phyloP scores from a whole-genome alignment of 768 basidiomycete species.

The Pleurotus platypus region DNA sequence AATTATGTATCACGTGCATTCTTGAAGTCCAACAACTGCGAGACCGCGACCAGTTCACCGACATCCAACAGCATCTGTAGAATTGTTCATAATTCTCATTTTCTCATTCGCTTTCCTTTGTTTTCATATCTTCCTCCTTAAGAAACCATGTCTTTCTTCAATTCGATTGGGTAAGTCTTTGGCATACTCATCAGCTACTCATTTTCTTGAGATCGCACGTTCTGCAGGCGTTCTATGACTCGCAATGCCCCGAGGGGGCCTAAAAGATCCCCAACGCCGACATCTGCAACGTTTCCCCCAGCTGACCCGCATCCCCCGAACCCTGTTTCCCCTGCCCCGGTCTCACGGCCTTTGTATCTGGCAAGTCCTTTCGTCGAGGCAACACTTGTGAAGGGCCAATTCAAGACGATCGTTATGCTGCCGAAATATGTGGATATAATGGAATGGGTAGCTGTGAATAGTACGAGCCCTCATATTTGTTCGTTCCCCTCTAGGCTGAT shows the following conservation, averaged over 20 bases:
- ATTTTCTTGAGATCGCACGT: slow-evolving; percentile 5
- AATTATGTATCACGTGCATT: no score
- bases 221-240: slow-evolving; percentile 67
- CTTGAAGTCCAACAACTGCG: no score
- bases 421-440: slow-evolving; percentile 98
- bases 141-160: slow-evolving; percentile 73
- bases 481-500: neutral
- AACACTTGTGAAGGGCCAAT: slow-evolving; percentile 93
- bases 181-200: neutral
- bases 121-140: neutral
- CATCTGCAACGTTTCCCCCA: slow-evolving; percentile 55
- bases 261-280: slow-evolving; percentile 75
- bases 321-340: slow-evolving; percentile 34
- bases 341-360: slow-evolving; percentile 74
- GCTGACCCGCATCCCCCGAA: slow-evolving; percentile 38
- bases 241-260: slow-evolving; percentile 58
- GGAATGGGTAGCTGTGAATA: slow-evolving; percentile 85
- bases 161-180: slow-evolving; percentile 65
- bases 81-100: neutral
- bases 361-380: slow-evolving; percentile 97
- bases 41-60: no score
- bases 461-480: slow-evolving; percentile 42
- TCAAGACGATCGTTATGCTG: slow-evolving; percentile 94
- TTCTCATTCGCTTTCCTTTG: neutral
- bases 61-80: no score